Base-by-base conservation (phyloP, 176 grass and related monocot genomes). In the Phoenix roebelenii region DNA sequence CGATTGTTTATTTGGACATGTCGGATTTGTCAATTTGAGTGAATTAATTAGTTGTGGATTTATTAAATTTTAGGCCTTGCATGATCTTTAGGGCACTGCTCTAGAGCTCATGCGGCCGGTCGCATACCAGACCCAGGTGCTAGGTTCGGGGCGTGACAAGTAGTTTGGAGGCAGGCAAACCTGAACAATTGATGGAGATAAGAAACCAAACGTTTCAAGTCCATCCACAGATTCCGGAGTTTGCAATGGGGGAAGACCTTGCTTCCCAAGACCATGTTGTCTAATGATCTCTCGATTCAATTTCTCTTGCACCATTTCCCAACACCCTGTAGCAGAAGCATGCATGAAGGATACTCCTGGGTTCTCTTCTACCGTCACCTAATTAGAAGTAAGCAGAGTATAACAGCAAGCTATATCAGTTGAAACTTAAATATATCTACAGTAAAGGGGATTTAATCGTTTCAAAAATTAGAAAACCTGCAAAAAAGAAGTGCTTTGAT, bases 121-220 rank as follows among this genome's bases (percentile, higher is more conserved):
- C n/a, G n/a, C n/a, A n/a, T n/a, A n/a, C n/a, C n/a, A n/a, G n/a
- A n/a, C n/a, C n/a, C n/a, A n/a, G n/a, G n/a, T n/a, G n/a, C n/a
- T n/a, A n/a, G n/a, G n/a, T n/a, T n/a, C n/a, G n/a, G n/a, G n/a
- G n/a, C n/a, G n/a, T n/a, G n/a, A n/a, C n/a, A n/a, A n/a, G 32
- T 35, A 35, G 9, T 35, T 3, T 15, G 50, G 22, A 26, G 15
- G 22, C 74, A 65, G 51, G 55, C 32, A 58, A 73, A 95, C 90
- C 71, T 74, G 70, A 55, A 89, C 67, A 60, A 95, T 86, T 30
- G 71, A 51, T 49, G 76, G 76, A 4, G 55, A 83, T 17, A 71
- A 75, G 67, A 89, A 95, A 18, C 90, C 90, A 78, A 95, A 89
- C 90, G 86, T 89, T 80, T 80, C 79, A 72, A 83, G 50, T 24